Evolutionary conservation across 805 yeast genomes (phyloP), one percentile per base, ranked within the genome.

Genomic region (Sporopachydermia lactativora): DNA sequence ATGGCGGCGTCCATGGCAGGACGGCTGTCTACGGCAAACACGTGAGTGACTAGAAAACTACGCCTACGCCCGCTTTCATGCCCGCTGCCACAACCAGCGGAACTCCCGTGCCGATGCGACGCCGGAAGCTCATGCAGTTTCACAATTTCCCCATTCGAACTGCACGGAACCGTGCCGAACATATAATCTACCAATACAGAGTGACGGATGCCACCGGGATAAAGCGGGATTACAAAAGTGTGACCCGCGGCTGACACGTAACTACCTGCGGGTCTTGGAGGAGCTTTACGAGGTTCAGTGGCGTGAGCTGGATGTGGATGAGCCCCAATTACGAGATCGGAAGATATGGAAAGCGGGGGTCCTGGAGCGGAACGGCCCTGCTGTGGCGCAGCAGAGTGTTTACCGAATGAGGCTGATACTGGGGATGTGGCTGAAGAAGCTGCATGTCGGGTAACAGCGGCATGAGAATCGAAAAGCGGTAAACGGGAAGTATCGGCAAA

Each of bases 91-190:
- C n/a, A n/a, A n/a, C n/a, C n/a, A n/a, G n/a, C n/a, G n/a, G n/a
- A n/a, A n/a, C n/a, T n/a, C n/a, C n/a, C n/a, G n/a, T n/a, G n/a
- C n/a, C n/a, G n/a, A 24, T 24, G 8, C 13, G 31, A 8, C 13
- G 16, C 19, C 11, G 18, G 18, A 5, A 36, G 39, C 8, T 14
- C 28, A 18, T 36, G 39, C 5, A 36, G 13, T 36, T 15, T 36
- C n/a, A 36, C 18, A 14, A 36, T 36, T 5, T n/a, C 19, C 14
- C 18, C 17, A 11, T 5, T 5, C 5, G 39, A 36, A 18, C 18
- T 36, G 11, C 14, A 15, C n/a, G 39, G 39, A 15, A 36, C 39
- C 6, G 39, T 36, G n/a, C 39, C 39, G 19, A 36, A 36, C 39
- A 36, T 36, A 17, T 36, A 36, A 17, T 36, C 39, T n/a, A 36